These are phyloP conservation scores for Backusella mclennaniae DNA, from an alignment of 192 early-diverging fungal species.

Conservation along the genomic window DNA sequence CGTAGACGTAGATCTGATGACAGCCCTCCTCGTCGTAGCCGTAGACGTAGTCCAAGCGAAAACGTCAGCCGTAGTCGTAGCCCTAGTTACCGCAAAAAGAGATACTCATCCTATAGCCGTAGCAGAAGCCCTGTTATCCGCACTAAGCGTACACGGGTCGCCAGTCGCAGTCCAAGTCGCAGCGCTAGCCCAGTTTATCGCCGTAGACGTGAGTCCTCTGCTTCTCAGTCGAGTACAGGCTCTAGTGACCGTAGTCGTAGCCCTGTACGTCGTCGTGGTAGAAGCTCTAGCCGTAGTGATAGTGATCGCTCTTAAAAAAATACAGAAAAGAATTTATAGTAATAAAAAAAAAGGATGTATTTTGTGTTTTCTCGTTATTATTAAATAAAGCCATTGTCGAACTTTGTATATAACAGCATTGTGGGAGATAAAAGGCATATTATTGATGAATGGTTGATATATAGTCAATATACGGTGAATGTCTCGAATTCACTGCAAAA, in stretches of 20 bases:
- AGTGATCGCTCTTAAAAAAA: neutral
- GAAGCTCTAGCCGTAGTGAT: constrained; percentile 45
- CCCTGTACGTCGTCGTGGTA: constrained; percentile 59
- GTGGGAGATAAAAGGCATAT: too few species aligned
- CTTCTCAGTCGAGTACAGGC: constrained; percentile 5
- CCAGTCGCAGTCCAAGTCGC: constrained; percentile 22
- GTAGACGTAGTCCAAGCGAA: too few species aligned
- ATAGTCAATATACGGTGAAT: too few species aligned
- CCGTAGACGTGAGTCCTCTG: neutral
- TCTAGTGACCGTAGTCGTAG: constrained; percentile 40
- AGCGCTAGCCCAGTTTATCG: constrained; percentile 31
- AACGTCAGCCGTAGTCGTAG: too few species aligned
- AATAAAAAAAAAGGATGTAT: neutral
- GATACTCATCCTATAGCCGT: neutral
- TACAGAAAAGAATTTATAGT: neutral
- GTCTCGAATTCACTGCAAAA: too few species aligned
- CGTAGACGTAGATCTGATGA: neutral
- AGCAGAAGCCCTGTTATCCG: too few species aligned
- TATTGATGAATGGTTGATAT: too few species aligned
- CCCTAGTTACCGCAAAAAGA: neutral
- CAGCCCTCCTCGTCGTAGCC: neutral
- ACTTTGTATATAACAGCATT: neutral
- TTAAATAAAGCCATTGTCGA: neutral
- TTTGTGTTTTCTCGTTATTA: neutral
- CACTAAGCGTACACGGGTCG: neutral